phyloP scores from a whole-genome alignment of 2,329 filamentous ascomycete genomes.

The Rutstroemia sp. region DNA sequence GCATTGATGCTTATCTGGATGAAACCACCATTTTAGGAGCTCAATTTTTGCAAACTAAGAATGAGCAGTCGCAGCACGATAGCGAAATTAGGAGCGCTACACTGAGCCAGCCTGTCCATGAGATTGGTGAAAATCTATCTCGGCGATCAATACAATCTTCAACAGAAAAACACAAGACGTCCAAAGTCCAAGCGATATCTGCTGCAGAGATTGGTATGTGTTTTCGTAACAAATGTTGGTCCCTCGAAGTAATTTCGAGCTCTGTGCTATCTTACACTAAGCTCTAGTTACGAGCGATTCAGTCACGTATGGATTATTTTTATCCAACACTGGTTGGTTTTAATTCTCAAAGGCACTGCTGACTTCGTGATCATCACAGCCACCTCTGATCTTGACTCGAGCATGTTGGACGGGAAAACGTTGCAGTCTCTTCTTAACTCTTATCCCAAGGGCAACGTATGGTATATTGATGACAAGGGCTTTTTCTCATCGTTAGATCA shows the following conservation, averaged over 20 bases:
- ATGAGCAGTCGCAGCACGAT: not conserved
- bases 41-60: not conserved
- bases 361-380: not conserved
- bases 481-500: constrained; percentile 27
- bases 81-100: too few relatives aligned
- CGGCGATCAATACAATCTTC: not conserved
- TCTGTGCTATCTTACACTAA: too few relatives aligned
- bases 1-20: constrained; percentile 10
- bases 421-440: constrained; percentile 21
- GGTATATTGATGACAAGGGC: constrained; percentile 23
- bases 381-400: constrained; percentile 15
- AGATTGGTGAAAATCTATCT: not conserved
- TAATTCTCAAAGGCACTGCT: too few relatives aligned
- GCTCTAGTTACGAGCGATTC: too few relatives aligned
- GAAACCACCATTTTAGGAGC: constrained; percentile 11
- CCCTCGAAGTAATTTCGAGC: too few relatives aligned
- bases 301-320: too few relatives aligned
- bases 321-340: too few relatives aligned
- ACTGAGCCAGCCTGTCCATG: too few relatives aligned
- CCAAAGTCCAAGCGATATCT: constrained; percentile 23
- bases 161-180: constrained; percentile 13
- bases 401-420: constrained; percentile 20
- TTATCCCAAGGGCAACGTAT: constrained; percentile 27
- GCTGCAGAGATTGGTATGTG: constrained; percentile 8
- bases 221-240: too few relatives aligned